Evolutionary conservation across 2,329 filamentous ascomycete species (phyloP).

Genomic region (Eutypa lata): DNA sequence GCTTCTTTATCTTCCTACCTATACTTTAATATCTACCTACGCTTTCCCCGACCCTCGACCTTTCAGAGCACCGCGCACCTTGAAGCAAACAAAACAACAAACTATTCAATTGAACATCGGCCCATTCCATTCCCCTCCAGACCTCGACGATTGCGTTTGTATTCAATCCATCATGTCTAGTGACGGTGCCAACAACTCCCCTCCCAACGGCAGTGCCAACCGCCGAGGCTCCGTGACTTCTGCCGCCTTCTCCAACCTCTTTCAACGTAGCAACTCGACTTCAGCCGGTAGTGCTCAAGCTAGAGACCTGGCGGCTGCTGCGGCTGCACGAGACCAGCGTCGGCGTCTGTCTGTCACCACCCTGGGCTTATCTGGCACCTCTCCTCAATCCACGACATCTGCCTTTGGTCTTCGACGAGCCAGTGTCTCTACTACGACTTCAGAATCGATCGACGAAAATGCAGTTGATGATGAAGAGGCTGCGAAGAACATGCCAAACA

Average conservation of each 20-base stretch:
- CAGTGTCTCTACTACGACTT: slow-evolving; percentile 67
- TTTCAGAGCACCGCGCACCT: background rate
- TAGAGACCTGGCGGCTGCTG: slow-evolving; percentile 21
- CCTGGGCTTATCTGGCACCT: slow-evolving; percentile 68
- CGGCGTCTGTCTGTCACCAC: slow-evolving; percentile 74
- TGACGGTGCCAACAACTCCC: slow-evolving; percentile 23
- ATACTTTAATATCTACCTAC: background rate
- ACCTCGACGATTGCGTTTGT: background rate
- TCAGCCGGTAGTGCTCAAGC: slow-evolving; percentile 33
- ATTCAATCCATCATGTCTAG: slow-evolving; percentile 24
- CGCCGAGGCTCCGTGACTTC: slow-evolving; percentile 57
- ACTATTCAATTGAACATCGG: slow-evolving; percentile 2
- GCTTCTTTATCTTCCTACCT: background rate
- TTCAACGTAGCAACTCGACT: slow-evolving; percentile 54
- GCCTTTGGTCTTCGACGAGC: slow-evolving; percentile 56
- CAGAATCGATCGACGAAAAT: slow-evolving; percentile 66
- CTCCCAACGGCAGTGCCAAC: slow-evolving; percentile 24
- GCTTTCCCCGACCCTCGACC: background rate
- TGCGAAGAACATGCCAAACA: slow-evolving; percentile 59
- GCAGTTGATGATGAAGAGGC: slow-evolving; percentile 69
- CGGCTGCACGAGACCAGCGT: slow-evolving; percentile 41
- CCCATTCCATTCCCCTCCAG: background rate
- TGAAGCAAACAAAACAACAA: background rate
- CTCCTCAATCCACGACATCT: slow-evolving; percentile 52
- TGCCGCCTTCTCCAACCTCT: slow-evolving; percentile 56